These are phyloP conservation scores for Lactifluus piperatus DNA, from an alignment of 768 basidiomycete genomes.

Conservation along the genomic window DNA sequence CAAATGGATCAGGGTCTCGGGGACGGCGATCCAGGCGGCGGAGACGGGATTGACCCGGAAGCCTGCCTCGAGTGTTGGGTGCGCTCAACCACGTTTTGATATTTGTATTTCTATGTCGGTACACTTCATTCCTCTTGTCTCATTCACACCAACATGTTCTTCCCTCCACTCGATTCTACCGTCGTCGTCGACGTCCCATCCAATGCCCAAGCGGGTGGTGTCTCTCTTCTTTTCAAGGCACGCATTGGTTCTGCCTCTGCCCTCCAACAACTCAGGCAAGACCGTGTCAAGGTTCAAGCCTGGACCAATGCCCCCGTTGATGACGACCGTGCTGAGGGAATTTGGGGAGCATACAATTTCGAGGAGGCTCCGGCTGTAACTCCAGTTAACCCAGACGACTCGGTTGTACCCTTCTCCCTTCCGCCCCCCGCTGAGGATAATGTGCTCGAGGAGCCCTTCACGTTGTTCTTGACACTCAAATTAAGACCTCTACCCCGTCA, in stretches of 20 bases:
- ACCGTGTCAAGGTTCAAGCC: constrained; percentile 19
- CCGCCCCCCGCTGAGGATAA: constrained; percentile 4
- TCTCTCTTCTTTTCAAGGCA: constrained; percentile 19
- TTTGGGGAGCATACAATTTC: constrained; percentile 20
- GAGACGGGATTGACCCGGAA: not conserved
- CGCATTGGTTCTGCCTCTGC: constrained; percentile 15
- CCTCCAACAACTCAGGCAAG: constrained; percentile 8
- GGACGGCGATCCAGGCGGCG: constrained; percentile 12
- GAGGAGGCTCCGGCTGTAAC: constrained; percentile 4
- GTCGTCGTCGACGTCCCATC: constrained; percentile 15
- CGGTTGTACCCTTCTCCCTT: constrained; percentile 3
- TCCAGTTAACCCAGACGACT: not conserved
- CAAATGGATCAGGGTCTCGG: not conserved
- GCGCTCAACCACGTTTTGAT: not conserved
- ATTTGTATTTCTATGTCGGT: not conserved
- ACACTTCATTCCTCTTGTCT: not conserved
- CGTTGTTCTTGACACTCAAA: constrained; percentile 16
- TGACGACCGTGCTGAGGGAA: constrained; percentile 9
- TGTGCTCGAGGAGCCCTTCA: constrained; percentile 12
- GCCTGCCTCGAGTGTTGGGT: constrained; percentile 6
- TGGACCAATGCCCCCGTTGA: constrained; percentile 21
- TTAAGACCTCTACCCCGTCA: constrained; percentile 8
- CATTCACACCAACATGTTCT: constrained; percentile 12
- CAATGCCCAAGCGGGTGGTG: constrained; percentile 4
- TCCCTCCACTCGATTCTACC: constrained; percentile 18